Evolutionary conservation across 345 rosid species (phyloP), one percentile per base, ranked within the genome.

Genomic region (Stellera chamaejasme): DNA sequence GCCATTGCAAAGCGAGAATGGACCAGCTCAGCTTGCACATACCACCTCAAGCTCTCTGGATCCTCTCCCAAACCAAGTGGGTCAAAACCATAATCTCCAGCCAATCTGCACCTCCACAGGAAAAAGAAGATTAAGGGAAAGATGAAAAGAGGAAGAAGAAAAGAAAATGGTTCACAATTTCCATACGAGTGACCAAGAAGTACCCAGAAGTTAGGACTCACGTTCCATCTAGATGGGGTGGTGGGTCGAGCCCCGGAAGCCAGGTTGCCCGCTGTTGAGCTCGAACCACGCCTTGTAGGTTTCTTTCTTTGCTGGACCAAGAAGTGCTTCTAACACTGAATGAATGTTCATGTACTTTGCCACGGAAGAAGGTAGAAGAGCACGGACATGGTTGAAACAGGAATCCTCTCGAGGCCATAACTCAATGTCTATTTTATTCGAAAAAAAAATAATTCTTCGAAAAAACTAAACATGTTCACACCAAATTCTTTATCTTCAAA

Each of bases 51-150:
- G 84, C 90, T 88, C 36, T 78, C 77, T 0, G 89, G 94, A 60
- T 88, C 86, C 62, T 88, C 96, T 54, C 98, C 98, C 47, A 92
- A 80, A 48, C 97, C 96, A 4, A 92, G 88, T 4, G 97, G 99
- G 71, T 88, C 94, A 60, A 88, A 88, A 62, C 94, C 99, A 66
- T 66, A 92, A 70, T 92, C 97, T 60, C 97, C 97, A 26, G 86
- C 74, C 68, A 88, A 79, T 26, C 96, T 83, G 59, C 49, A 27
- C 46, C 13, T 2, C 58, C 53, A 65, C 5, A 39, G n/a, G 52
- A 63, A 54, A 55, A 39, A 1, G 10, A 6, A 13, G 41, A 48
- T 48, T 25, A 10, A 41, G 45, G 16, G 52, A 28, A 48, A 14
- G 36, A 32, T 6, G 47, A 50, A 47, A 50, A 47, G 45, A 14